Base-by-base conservation (phyloP, 1,284 basidiomycete genomes). In the Kwoniella shivajii region DNA sequence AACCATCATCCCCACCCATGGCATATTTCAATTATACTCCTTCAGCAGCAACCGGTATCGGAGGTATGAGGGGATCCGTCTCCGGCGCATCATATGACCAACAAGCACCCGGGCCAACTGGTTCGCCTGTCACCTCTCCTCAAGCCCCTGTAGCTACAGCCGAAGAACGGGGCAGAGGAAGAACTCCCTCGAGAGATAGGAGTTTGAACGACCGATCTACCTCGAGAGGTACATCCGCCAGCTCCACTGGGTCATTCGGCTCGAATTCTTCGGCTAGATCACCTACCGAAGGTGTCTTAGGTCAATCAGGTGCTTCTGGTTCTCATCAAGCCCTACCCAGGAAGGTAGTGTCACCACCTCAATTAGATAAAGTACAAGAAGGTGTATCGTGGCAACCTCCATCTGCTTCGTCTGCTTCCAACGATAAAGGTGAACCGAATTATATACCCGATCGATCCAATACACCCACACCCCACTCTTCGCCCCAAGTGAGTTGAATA, bases 401-500 rank as follows among this genome's bases (percentile, higher is more conserved):
- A 9, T 47, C 45, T 30, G 16, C 45, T 13, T 22, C 31, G n/a
- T n/a, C n/a, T n/a, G 20, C 4, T 34, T 13, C 24, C 0, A 37
- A 43, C 10, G 30, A 45, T 2, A 38, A 44, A 13, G 42, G 39
- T 13, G 33, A 45, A 31, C 9, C 46, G 2, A 45, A 53, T 42
- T 71, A 74, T 49, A 60, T 69, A 24, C 69, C 72, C 16, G 73
- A 76, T 46, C 54, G 71, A 39, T 71, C 71, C 31, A 61, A 66
- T 14, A 79, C 78, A 7, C 78, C 77, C 9, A 79, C 78, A 2
- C 77, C 78, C 1, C 77, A 79, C 63, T 78, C 77, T n/a, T 78
- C 76, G 36, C 78, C 78, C 30, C 73, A 77, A 60, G 78, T 79
- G 59, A 69, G 77, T 70, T 9, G n/a, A n/a, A 24, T 22, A 16